Percentiles rank a stretch among this genome's conserved stretches.
Evolutionary conservation across 1,284 basidiomycete species (phyloP).

Genomic region (Boletus albobrunnescens): DNA sequence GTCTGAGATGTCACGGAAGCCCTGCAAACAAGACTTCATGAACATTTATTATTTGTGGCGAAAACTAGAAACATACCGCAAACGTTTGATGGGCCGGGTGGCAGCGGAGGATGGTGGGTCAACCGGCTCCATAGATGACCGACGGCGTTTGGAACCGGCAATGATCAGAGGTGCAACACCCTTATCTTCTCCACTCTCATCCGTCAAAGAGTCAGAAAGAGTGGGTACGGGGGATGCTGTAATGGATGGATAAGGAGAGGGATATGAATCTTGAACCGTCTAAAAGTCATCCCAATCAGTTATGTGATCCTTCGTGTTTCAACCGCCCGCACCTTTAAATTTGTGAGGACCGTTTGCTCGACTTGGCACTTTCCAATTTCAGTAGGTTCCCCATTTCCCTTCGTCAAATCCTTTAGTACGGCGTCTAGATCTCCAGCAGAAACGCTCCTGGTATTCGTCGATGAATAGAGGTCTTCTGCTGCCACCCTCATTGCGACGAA

Average conservation of each 20-base stretch:
- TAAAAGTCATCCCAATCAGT: conserved; percentile 1
- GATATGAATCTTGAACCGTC: conserved; percentile 5
- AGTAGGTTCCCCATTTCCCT: conserved; percentile 4
- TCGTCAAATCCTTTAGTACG: conserved; percentile 28
- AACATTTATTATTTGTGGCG: fast-evolving
- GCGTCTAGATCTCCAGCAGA: conserved; percentile 29
- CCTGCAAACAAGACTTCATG: conserved; percentile 2
- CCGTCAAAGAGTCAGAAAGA: conserved; percentile 1
- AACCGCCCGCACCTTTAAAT: conserved; percentile 10
- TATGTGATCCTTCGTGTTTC: fast-evolving
- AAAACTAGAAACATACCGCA: conserved; percentile 17
- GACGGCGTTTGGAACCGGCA: conserved; percentile 24
- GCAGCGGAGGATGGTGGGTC: neutral
- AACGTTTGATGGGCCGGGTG: conserved; percentile 23
- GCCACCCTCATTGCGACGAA: conserved; percentile 36
- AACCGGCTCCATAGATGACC: conserved; percentile 7
- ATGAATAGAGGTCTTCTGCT: conserved; percentile 34
- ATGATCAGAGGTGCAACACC: conserved; percentile 11
- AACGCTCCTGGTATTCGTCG: conserved; percentile 26
- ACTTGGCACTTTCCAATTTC: neutral
- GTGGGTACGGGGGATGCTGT: conserved; percentile 2
- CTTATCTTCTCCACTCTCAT: conserved; percentile 14
- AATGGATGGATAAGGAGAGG: conserved; percentile 12
- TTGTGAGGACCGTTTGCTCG: neutral
- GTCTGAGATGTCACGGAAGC: neutral